Base-by-base conservation (phyloP, 2,329 filamentous ascomycete genomes). In the Domatiomyces catenatus region DNA sequence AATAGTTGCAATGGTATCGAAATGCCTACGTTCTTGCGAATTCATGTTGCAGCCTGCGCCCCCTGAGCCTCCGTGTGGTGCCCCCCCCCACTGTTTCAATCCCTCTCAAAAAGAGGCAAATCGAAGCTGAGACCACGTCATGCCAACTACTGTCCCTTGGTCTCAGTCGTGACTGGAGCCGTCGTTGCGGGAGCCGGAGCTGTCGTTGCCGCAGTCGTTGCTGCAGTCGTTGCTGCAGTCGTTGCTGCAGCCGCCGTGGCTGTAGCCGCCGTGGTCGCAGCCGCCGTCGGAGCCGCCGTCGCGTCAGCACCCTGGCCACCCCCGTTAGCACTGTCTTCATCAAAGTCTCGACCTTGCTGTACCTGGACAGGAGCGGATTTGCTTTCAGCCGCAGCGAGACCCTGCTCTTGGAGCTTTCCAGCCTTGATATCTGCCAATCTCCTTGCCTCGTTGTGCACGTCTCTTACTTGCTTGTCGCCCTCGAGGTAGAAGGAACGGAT, bases 391-490 rank as follows among this genome's bases (percentile, higher is more conserved):
- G 60, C 53, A 50, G 67, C 62, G 7, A 54, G 39, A 47, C 64
- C 58, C 61, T 72, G 63, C 58, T 66, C 60, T 49, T 63, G 56
- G 6, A 61, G 53, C 60, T 74, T 73, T 46, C 69, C 68, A 46
- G 62, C 81, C 82, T 95, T 95, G 59, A 98, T 69, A 58, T 94
- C 81, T 47, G 90, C 90, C 50, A 98, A 75, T 59, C 92, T 81
- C 56, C 83, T 77, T 28, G 92, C 92, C 75, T 98, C 92, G 55
- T 75, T 77, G 70, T 98, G 92, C 46, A 98, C 92, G 65, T 98
- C 92, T 61, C 87, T 76, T 28, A 95, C 88, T 70, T 96, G 89
- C 71, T 87, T 87, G 66, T 84, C 81, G 56, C 85, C 79, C 59
- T 86, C 75, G 6, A 81, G 76, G 71, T 98, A 98, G 71, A 98